Percentiles rank a stretch among this genome's conserved stretches.
phyloP scores from a whole-genome alignment of 805 yeast genomes.

The Ogataea chonburiensis region DNA sequence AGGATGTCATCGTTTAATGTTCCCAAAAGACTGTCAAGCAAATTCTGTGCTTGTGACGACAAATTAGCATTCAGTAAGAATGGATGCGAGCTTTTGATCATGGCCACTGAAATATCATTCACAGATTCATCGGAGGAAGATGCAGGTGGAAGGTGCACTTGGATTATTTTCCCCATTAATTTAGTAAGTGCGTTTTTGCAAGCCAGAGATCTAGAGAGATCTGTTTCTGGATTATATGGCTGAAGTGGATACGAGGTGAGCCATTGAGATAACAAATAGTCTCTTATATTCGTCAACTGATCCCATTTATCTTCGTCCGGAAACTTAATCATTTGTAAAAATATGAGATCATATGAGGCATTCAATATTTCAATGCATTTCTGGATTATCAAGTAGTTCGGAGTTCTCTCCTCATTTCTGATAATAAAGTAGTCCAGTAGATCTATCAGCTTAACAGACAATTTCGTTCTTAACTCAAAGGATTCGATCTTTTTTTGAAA shows the following conservation, averaged over 20 bases:
- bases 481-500: constrained; percentile 23
- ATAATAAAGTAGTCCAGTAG: constrained; percentile 25
- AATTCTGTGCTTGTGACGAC: constrained; percentile 68
- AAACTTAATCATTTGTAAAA: constrained; percentile 44
- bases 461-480: constrained; percentile 20
- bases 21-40: constrained; percentile 63
- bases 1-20: constrained; percentile 55
- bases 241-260: constrained; percentile 53
- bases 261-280: constrained; percentile 60
- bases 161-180: constrained; percentile 60
- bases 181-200: constrained; percentile 69
- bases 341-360: constrained; percentile 44
- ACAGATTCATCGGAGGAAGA: constrained; percentile 10
- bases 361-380: constrained; percentile 37
- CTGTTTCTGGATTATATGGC: constrained; percentile 49
- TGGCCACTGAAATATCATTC: constrained; percentile 46
- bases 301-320: constrained; percentile 56
- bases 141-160: constrained; percentile 48
- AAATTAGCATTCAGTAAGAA: constrained; percentile 50
- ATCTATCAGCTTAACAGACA: constrained; percentile 23
- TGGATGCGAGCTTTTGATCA: constrained; percentile 60
- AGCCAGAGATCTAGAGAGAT: constrained; percentile 50
- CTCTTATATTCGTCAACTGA: constrained; percentile 53
- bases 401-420: constrained; percentile 20
- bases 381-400: constrained; percentile 23